phyloP scores from a whole-genome alignment of 768 basidiomycete genomes.

The Pisolithus sp. region DNA sequence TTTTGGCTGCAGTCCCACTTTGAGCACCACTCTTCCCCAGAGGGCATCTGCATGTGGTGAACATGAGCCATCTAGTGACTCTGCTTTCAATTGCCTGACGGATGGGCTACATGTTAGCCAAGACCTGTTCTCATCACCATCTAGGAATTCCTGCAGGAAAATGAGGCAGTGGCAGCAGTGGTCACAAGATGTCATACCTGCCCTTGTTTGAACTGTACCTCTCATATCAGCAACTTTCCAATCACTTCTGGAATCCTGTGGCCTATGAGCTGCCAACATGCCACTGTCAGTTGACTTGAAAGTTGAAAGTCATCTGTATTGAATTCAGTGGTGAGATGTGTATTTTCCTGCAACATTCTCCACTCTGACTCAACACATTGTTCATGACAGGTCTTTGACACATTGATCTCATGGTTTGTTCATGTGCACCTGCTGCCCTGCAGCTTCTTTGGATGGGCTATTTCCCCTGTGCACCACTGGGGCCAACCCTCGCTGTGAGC shows the following conservation, averaged over 20 bases:
- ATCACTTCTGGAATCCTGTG: neutral
- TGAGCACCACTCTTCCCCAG: too few relatives aligned
- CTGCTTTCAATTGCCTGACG: too few relatives aligned
- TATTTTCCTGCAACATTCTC: neutral
- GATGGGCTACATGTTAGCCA: too few relatives aligned
- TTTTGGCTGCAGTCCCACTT: neutral
- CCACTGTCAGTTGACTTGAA: neutral
- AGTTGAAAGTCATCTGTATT: slow-evolving; percentile 1
- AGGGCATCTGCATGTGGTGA: too few relatives aligned
- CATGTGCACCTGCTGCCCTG: slow-evolving; percentile 5
- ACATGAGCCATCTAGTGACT: too few relatives aligned
- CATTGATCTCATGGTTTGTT: neutral
- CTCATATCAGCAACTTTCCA: neutral
- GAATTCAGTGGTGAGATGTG: neutral
- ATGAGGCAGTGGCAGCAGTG: too few relatives aligned
- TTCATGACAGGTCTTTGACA: slow-evolving; percentile 1
- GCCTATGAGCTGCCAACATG: neutral
- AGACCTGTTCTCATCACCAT: too few relatives aligned
- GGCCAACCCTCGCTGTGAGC: slow-evolving; percentile 28
- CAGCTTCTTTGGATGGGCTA: slow-evolving; percentile 22
- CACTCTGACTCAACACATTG: neutral
- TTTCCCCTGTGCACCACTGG: slow-evolving; percentile 24
- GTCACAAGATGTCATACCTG: too few relatives aligned
- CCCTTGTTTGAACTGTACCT: too few relatives aligned
- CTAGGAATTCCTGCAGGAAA: too few relatives aligned